Evolutionary conservation across 768 basidiomycete genomes (phyloP).

Genomic region (Podaxis sp.): DNA sequence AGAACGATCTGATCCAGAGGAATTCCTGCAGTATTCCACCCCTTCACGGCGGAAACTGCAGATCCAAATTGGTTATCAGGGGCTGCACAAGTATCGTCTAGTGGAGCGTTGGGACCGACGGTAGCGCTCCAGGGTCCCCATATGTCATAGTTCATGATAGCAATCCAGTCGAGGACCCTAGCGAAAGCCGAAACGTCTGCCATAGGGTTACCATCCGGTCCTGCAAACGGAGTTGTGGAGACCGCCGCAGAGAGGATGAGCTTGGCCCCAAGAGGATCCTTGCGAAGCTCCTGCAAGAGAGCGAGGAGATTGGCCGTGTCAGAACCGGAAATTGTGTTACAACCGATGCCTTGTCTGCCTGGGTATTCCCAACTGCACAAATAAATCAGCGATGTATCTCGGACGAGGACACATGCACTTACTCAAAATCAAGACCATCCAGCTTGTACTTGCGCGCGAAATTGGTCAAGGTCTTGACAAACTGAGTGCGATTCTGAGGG

Average conservation of each 20-base stretch:
- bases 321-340: constrained; percentile 57
- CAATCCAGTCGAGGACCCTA: constrained; percentile 52
- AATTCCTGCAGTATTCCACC: constrained; percentile 78
- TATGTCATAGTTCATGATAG: constrained; percentile 72
- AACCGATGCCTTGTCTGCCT: constrained; percentile 61
- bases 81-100: constrained; percentile 75
- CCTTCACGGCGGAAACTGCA: constrained; percentile 65
- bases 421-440: constrained; percentile 62
- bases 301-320: constrained; percentile 80
- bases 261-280: constrained; percentile 45
- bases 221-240: constrained; percentile 38
- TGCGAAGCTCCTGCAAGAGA: constrained; percentile 74
- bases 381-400: neutral
- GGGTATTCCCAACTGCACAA: constrained; percentile 84
- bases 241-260: constrained; percentile 58
- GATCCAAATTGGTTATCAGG: constrained; percentile 65
- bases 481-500: constrained; percentile 55
- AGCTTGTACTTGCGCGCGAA: constrained; percentile 53
- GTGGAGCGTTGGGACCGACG: constrained; percentile 85
- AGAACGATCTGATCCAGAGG: constrained; percentile 68
- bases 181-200: constrained; percentile 73
- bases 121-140: constrained; percentile 62
- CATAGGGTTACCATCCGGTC: constrained; percentile 51
- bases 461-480: constrained; percentile 54
- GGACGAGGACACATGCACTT: constrained; percentile 18